These are phyloP conservation scores for Porphyra umbilicalis DNA, from an alignment of 31 red algal species.

Conservation along the genomic window DNA sequence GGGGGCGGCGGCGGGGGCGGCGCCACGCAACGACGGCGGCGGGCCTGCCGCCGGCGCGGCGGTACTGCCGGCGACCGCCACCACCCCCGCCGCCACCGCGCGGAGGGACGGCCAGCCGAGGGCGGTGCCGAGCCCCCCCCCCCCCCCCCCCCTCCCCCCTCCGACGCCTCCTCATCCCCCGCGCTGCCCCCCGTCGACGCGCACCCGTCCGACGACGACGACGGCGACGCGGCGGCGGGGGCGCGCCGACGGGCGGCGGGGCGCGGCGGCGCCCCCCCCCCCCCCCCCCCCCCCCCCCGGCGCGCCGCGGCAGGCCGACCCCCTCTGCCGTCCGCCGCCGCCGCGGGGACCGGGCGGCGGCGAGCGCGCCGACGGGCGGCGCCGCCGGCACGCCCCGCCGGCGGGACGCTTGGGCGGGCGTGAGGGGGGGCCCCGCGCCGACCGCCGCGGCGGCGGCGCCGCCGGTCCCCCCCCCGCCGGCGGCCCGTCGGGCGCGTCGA, in stretches of 20 bases:
- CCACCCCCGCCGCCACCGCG: not conserved
- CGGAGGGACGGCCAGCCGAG: not conserved
- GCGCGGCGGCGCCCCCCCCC: too few relatives aligned
- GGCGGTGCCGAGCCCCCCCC: not conserved
- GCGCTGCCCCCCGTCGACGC: not conserved
- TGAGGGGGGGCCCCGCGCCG: not conserved
- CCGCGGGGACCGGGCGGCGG: not conserved
- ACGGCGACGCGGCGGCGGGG: not conserved
- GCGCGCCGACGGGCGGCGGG: not conserved
- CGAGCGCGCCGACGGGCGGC: not conserved
- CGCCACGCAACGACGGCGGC: not conserved
- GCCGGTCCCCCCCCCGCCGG: not conserved
- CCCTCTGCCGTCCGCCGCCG: not conserved
- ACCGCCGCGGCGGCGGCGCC: not conserved
- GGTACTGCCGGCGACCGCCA: not conserved
- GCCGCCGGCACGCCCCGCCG: not conserved
- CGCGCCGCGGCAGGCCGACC: not conserved
- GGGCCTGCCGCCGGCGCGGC: not conserved
- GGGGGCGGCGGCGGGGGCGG: not conserved
- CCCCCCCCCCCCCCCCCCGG: not conserved
- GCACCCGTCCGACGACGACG: not conserved
- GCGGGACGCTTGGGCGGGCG: not conserved
- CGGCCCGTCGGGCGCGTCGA: not conserved
- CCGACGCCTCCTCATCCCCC: not conserved
- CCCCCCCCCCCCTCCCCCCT: not conserved